These are phyloP conservation scores for Crucibulum laeve DNA, from an alignment of 768 basidiomycete species.

Conservation along the genomic window DNA sequence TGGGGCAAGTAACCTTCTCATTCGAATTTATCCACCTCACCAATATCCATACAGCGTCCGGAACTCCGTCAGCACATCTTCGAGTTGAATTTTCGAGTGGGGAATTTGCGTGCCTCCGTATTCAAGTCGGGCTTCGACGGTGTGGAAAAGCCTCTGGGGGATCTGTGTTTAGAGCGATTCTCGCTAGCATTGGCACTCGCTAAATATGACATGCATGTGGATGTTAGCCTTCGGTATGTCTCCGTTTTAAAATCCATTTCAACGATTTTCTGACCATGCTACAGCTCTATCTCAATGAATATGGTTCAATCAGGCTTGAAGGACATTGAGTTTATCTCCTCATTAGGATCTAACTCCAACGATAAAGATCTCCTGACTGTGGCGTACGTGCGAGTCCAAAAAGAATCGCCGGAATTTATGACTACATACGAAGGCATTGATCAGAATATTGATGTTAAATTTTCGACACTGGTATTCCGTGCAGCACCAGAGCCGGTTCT, in stretches of 20 bases:
- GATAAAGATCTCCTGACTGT: conserved; percentile 73
- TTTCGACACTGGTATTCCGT: conserved; percentile 89
- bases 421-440: conserved; percentile 80
- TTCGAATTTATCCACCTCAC: neutral
- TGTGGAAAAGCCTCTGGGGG: conserved; percentile 70
- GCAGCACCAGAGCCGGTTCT: conserved; percentile 89
- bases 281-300: conserved; percentile 72
- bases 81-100: conserved; percentile 85
- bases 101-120: conserved; percentile 73
- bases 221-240: conserved; percentile 69
- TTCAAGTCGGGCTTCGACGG: conserved; percentile 63
- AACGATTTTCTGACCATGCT: conserved; percentile 7
- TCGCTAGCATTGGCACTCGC: conserved; percentile 68
- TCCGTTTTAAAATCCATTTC: neutral
- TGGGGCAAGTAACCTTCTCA: conserved; percentile 35
- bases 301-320: conserved; percentile 53
- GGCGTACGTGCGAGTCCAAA: conserved; percentile 75
- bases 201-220: conserved; percentile 84
- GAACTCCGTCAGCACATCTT: conserved; percentile 59
- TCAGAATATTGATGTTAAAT: conserved; percentile 79
- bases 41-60: conserved; percentile 22
- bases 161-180: conserved; percentile 77
- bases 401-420: conserved; percentile 80
- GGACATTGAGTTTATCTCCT: conserved; percentile 64
- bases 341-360: conserved; percentile 36